Evolutionary conservation across 768 basidiomycete genomes (phyloP).

Genomic region (Tricholoma sp.): DNA sequence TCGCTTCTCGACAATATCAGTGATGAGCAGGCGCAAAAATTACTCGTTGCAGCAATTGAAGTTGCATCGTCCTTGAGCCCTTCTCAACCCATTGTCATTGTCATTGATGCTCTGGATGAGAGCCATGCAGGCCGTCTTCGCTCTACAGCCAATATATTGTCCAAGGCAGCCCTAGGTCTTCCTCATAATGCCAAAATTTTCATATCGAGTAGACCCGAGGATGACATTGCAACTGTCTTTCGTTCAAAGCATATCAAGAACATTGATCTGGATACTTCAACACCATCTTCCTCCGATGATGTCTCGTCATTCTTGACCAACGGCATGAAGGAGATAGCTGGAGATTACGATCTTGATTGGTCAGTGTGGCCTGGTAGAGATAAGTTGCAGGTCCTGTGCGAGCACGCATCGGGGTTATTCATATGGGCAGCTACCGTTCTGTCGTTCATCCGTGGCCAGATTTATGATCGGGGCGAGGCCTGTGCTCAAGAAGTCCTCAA

Average conservation of each 20-base stretch:
- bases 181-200: conserved; percentile 13
- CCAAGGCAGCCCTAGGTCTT: conserved; percentile 1
- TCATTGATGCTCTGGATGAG: conserved; percentile 19
- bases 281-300: conserved; percentile 11
- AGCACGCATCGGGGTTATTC: conserved; percentile 11
- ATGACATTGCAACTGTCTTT: conserved; percentile 14
- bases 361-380: conserved; percentile 10
- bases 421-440: conserved; percentile 13
- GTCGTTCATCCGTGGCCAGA: conserved; percentile 8
- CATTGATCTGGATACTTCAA: conserved; percentile 13
- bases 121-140: conserved; percentile 7
- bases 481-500: conserved; percentile 8
- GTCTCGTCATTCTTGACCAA: conserved; percentile 8
- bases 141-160: conserved; percentile 11
- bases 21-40: conserved; percentile 6
- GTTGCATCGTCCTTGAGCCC: conserved; percentile 5
- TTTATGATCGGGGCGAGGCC: conserved; percentile 7
- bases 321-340: conserved; percentile 2
- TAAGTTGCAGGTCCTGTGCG: not conserved
- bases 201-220: conserved; percentile 17
- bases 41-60: conserved; percentile 12
- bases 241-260: conserved; percentile 7
- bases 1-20: conserved; percentile 11
- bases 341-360: conserved; percentile 5
- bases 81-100: conserved; percentile 11